phyloP scores from a whole-genome alignment of 768 basidiomycete species.

The Lactarius evosmus region DNA sequence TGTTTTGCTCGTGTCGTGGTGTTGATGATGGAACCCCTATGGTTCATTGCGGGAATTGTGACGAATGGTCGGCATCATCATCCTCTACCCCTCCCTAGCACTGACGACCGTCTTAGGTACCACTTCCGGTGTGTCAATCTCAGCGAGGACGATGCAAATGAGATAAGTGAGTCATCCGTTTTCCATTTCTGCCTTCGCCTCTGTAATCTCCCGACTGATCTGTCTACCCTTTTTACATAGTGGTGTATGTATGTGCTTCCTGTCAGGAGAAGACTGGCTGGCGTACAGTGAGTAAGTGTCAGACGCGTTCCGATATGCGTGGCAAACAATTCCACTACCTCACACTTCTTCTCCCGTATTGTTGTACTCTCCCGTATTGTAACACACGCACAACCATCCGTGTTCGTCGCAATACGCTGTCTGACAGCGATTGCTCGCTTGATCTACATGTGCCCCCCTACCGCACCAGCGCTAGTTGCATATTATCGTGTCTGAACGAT shows the following conservation, averaged over 20 bases:
- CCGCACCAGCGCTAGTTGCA: slow-evolving; percentile 17
- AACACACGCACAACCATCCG: slow-evolving; percentile 24
- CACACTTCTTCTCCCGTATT: slow-evolving; percentile 13
- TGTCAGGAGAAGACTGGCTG: slow-evolving; percentile 59
- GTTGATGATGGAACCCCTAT: slow-evolving; percentile 76
- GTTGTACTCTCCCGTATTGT: slow-evolving; percentile 28
- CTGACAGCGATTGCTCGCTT: slow-evolving; percentile 15
- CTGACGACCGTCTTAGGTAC: slow-evolving; percentile 48
- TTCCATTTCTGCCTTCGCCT: slow-evolving; percentile 13
- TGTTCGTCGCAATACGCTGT: slow-evolving; percentile 23
- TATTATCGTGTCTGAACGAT: slow-evolving; percentile 21
- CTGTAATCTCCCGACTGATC: background rate
- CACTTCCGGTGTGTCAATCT: slow-evolving; percentile 72
- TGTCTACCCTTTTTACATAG: slow-evolving; percentile 40
- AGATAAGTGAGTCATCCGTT: slow-evolving; percentile 59
- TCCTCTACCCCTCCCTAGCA: background rate
- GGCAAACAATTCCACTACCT: slow-evolving; percentile 8
- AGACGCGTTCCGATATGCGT: slow-evolving; percentile 24
- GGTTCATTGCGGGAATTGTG: slow-evolving; percentile 67
- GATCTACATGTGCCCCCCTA: slow-evolving; percentile 23
- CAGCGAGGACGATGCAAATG: slow-evolving; percentile 57
- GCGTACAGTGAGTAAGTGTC: slow-evolving; percentile 72
- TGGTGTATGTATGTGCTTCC: slow-evolving; percentile 51
- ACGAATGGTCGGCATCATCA: slow-evolving; percentile 53
- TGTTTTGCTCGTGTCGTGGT: slow-evolving; percentile 58